These are phyloP conservation scores for Brassica carinata DNA, from an alignment of 345 rosid genomes.

Conservation along the genomic window DNA sequence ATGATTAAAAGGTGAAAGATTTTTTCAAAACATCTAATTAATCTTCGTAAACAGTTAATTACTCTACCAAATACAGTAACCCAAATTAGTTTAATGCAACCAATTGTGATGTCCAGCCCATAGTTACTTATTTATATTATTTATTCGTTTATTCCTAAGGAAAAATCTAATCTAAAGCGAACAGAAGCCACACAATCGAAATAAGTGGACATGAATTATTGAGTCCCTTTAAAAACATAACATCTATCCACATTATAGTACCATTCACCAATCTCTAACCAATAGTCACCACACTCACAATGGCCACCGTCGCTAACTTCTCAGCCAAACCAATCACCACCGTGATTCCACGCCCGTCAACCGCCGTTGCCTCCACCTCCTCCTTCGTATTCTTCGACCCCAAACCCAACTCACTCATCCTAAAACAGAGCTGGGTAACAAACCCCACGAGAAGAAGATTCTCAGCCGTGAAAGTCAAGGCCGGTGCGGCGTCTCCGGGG, in stretches of 20 bases:
- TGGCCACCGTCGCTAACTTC: slow-evolving; percentile 54
- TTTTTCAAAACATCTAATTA: too few species aligned
- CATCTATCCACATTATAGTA: slow-evolving; percentile 31
- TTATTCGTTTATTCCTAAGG: slow-evolving; percentile 5
- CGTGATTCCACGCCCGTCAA: slow-evolving; percentile 17
- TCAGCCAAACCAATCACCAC: slow-evolving; percentile 53
- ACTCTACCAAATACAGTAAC: too few species aligned
- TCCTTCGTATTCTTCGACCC: slow-evolving; percentile 31
- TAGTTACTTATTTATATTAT: too few species aligned
- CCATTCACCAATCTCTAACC: slow-evolving; percentile 37
- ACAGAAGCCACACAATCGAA: slow-evolving; percentile 36
- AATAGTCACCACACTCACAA: slow-evolving; percentile 17
- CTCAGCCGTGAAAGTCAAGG: slow-evolving; percentile 38
- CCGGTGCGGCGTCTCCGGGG: slow-evolving; percentile 54
- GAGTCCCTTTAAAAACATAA: slow-evolving; percentile 6
- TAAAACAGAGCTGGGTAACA: slow-evolving; percentile 5
- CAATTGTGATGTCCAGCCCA: too few species aligned
- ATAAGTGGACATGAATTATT: slow-evolving; percentile 28
- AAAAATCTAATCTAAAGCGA: slow-evolving; percentile 31
- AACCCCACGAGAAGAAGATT: neutral
- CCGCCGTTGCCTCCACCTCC: slow-evolving; percentile 26
- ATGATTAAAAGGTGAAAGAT: too few species aligned
- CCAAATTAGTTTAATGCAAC: too few species aligned
- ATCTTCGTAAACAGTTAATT: too few species aligned
- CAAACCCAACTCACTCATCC: slow-evolving; percentile 3